A percentile compares a stretch with the other conserved stretches of the same genome.
These are phyloP conservation scores for Nymphaea thermarum DNA, from an alignment of 164 flowering plant species.

Conservation along the genomic window DNA sequence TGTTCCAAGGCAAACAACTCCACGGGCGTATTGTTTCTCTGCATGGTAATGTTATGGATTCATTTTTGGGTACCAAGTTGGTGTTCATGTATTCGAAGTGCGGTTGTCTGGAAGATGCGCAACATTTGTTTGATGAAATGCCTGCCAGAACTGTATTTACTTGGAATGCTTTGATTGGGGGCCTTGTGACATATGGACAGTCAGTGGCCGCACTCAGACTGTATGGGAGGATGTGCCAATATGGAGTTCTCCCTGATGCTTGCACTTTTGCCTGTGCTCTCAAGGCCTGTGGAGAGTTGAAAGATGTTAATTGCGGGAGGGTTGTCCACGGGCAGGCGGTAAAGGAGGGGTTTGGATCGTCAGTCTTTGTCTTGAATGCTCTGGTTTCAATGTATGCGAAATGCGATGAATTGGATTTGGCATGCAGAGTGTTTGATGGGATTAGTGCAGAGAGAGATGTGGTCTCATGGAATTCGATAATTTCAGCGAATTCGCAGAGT, in stretches of 20 bases:
- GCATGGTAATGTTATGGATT: conserved; percentile 11
- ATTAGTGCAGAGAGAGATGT: conserved; percentile 33
- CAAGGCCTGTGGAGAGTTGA: conserved; percentile 50
- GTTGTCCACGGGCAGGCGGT: conserved; percentile 57
- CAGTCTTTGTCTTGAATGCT: conserved; percentile 50
- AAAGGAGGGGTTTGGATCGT: conserved; percentile 36
- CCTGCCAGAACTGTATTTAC: conserved; percentile 41
- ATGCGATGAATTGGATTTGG: conserved; percentile 33
- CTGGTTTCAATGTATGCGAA: conserved; percentile 70
- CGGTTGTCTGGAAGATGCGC: conserved; percentile 33
- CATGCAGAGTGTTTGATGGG: conserved; percentile 34
- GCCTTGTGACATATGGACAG: conserved; percentile 38
- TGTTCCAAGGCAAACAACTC: conserved; percentile 45
- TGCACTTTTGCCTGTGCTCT: conserved; percentile 46
- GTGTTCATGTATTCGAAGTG: conserved; percentile 71
- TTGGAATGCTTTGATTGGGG: conserved; percentile 87
- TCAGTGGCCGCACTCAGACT: conserved; percentile 36
- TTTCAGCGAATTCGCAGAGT: conserved; percentile 38
- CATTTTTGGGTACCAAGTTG: conserved; percentile 58
- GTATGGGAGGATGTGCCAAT: conserved; percentile 44
- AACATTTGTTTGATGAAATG: conserved; percentile 60
- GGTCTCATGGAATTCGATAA: conserved; percentile 77
- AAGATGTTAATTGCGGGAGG: conserved; percentile 27
- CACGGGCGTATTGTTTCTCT: conserved; percentile 53
- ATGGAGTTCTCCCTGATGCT: conserved; percentile 39